Conservation (phyloP, 495 filamentous ascomycete species). For the Haplographium delicatum region DNA sequence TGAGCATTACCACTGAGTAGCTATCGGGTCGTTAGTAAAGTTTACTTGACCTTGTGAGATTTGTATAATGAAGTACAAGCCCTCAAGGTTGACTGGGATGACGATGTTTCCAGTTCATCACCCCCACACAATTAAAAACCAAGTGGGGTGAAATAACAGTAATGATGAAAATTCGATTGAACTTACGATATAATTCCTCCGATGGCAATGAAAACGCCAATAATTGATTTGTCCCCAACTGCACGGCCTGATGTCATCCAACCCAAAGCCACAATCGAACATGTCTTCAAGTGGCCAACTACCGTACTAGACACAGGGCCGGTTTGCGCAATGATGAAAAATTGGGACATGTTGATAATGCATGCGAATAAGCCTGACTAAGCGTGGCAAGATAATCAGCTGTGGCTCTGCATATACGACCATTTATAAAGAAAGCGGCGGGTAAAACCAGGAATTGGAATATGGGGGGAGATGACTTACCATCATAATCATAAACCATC, state of each 20-base stretch:
- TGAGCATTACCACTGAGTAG: slow-evolving; percentile 50
- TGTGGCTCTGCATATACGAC: slow-evolving; percentile 10
- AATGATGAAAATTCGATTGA: neutral
- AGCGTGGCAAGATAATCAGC: slow-evolving; percentile 10
- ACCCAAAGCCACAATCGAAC: slow-evolving; percentile 52
- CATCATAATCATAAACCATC: slow-evolving; percentile 51
- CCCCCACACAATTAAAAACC: neutral
- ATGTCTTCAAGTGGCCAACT: slow-evolving; percentile 62
- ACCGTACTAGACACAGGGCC: slow-evolving; percentile 68
- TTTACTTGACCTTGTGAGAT: neutral
- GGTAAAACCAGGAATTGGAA: too few species aligned
- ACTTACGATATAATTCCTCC: slow-evolving; percentile 50
- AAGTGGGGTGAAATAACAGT: neutral
- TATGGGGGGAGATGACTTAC: slow-evolving; percentile 30
- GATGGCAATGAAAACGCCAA: slow-evolving; percentile 50
- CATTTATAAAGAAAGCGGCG: too few species aligned
- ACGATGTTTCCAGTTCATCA: too few species aligned
- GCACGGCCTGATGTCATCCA: slow-evolving; percentile 49
- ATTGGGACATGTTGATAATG: slow-evolving; percentile 68
- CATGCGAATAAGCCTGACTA: slow-evolving; percentile 56
- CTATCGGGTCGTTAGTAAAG: slow-evolving; percentile 24
- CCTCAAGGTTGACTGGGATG: neutral
- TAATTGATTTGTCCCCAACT: slow-evolving; percentile 43
- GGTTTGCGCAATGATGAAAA: slow-evolving; percentile 67
- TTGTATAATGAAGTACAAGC: too few species aligned